These are phyloP conservation scores for Pholiota molesta DNA, from an alignment of 768 basidiomycete species.

Conservation along the genomic window DNA sequence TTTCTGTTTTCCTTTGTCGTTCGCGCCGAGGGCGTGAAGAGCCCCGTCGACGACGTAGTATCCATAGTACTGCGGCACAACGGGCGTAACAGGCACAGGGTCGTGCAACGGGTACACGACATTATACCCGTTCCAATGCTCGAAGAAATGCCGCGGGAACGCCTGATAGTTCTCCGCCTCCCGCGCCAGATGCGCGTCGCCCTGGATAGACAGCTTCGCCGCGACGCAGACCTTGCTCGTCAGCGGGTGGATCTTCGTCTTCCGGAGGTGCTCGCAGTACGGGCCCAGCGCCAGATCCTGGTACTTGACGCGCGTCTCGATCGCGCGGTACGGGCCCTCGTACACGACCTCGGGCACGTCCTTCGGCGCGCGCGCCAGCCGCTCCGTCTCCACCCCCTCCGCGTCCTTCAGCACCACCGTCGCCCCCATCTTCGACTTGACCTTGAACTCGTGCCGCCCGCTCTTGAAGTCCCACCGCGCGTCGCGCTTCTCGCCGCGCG, in stretches of 20 bases:
- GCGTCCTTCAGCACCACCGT: background rate
- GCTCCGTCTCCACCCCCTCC: background rate
- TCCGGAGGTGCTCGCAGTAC: constrained; percentile 33
- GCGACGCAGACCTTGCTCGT: constrained; percentile 43
- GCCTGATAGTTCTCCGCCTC: constrained; percentile 49
- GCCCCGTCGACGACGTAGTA: constrained; percentile 40
- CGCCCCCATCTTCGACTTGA: background rate
- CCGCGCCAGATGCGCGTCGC: constrained; percentile 38
- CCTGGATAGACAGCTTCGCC: constrained; percentile 44
- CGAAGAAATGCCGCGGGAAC: constrained; percentile 47
- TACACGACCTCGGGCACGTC: constrained; percentile 18
- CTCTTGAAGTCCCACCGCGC: background rate
- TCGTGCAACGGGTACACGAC: constrained; percentile 41
- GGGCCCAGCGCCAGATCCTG: constrained; percentile 32
- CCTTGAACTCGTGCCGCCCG: background rate
- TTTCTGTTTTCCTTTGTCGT: background rate
- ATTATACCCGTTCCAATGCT: constrained; percentile 55
- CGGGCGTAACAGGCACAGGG: constrained; percentile 49
- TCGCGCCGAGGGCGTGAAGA: background rate
- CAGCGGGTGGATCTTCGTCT: constrained; percentile 25
- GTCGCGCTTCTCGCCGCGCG: background rate
- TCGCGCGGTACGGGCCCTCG: constrained; percentile 28
- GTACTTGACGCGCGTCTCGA: constrained; percentile 30
- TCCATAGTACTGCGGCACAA: constrained; percentile 69
- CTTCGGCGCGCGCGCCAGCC: background rate